phyloP scores from a whole-genome alignment of 768 basidiomycete species.

The Russula abietina region DNA sequence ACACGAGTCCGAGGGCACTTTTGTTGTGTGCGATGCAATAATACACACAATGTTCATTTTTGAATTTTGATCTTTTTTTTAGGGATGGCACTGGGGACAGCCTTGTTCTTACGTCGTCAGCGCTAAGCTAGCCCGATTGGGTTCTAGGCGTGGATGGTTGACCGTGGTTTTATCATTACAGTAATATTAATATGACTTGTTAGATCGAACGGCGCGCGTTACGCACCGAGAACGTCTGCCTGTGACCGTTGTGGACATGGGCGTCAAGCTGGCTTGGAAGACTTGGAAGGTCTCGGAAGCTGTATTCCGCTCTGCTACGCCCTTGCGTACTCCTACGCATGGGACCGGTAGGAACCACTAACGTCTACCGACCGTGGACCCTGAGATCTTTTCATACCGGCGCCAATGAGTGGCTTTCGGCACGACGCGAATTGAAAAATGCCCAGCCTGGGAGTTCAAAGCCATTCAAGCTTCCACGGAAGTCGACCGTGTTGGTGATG shows the following conservation, averaged over 20 bases:
- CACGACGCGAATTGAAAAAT: neutral
- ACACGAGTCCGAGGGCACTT: slow-evolving; percentile 2
- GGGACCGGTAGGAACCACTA: neutral
- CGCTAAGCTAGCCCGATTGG: slow-evolving; percentile 12
- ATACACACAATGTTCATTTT: neutral
- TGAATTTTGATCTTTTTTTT: neutral
- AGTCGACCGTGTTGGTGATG: neutral
- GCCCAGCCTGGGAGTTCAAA: neutral
- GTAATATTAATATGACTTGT: slow-evolving; percentile 7
- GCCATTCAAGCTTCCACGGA: neutral
- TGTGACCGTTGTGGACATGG: slow-evolving; percentile 12
- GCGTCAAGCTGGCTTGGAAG: slow-evolving; percentile 9
- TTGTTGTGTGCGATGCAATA: neutral
- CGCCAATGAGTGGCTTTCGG: neutral
- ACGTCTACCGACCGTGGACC: no score
- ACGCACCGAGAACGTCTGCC: slow-evolving; percentile 17
- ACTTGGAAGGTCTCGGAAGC: neutral
- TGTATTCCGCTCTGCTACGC: neutral
- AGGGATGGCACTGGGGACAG: neutral
- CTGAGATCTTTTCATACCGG: neutral
- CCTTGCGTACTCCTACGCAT: neutral
- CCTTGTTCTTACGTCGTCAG: slow-evolving; percentile 14
- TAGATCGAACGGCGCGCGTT: slow-evolving; percentile 13
- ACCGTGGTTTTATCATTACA: no score
- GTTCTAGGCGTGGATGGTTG: slow-evolving; percentile 3